phyloP scores from a whole-genome alignment of 495 filamentous ascomycete genomes.

The Penicillium taxi region DNA sequence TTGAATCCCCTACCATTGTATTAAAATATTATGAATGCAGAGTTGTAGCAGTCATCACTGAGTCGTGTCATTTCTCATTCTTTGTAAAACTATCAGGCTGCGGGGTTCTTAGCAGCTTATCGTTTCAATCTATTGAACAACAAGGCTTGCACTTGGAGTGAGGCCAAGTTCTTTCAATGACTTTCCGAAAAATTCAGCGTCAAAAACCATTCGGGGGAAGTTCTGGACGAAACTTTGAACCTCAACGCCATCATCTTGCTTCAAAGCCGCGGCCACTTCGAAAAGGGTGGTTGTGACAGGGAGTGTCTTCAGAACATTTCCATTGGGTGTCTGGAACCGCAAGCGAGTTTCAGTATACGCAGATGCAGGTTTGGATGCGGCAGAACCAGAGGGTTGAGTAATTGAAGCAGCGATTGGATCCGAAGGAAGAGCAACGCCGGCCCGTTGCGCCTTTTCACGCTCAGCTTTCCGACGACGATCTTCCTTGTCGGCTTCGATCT shows the following conservation, averaged over 20 bases:
- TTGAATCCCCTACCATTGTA: too few relatives aligned
- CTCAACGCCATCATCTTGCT: slow-evolving; percentile 52
- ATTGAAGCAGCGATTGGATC: slow-evolving; percentile 32
- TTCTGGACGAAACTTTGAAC: slow-evolving; percentile 74
- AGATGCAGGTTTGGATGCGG: slow-evolving; percentile 48
- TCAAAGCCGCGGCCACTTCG: slow-evolving; percentile 74
- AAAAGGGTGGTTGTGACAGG: slow-evolving; percentile 84
- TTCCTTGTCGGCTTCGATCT: slow-evolving; percentile 86
- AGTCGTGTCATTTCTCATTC: slow-evolving; percentile 10
- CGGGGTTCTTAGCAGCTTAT: neutral
- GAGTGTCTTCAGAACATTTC: slow-evolving; percentile 74
- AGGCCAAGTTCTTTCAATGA: slow-evolving; percentile 88
- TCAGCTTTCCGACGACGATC: slow-evolving; percentile 77
- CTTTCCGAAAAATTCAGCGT: slow-evolving; percentile 73
- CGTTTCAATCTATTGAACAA: slow-evolving; percentile 47
- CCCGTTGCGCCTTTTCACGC: slow-evolving; percentile 71
- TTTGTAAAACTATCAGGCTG: slow-evolving; percentile 5
- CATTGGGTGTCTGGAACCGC: slow-evolving; percentile 65
- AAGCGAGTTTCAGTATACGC: slow-evolving; percentile 74
- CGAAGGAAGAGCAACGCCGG: slow-evolving; percentile 54
- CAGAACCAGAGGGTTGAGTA: slow-evolving; percentile 33
- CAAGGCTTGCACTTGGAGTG: slow-evolving; percentile 78
- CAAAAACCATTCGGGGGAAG: slow-evolving; percentile 80
- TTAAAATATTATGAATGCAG: slow-evolving; percentile 28
- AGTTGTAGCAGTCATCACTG: slow-evolving; percentile 32